Evolutionary conservation across 768 basidiomycete species (phyloP).

Genomic region (Russula earlei): DNA sequence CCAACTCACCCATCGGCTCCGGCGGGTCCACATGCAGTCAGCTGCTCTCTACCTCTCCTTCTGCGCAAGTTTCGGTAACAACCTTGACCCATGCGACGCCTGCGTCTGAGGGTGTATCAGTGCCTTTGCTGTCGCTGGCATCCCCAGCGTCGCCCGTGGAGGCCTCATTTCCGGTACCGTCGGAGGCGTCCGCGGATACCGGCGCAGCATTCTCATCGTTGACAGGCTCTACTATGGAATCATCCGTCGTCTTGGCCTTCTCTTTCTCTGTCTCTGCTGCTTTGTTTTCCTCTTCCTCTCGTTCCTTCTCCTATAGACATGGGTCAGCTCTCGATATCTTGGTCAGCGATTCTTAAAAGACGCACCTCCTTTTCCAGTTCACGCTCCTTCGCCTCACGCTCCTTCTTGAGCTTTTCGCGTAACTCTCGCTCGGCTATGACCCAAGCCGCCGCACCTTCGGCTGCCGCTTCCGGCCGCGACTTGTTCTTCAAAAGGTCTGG

Average conservation of each 20-base stretch:
- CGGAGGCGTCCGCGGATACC: constrained; percentile 21
- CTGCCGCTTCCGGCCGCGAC: constrained; percentile 68
- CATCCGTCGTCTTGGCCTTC: constrained; percentile 22
- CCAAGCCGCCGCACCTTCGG: constrained; percentile 59
- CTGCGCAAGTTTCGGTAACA: constrained; percentile 5
- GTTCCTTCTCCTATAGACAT: constrained; percentile 43
- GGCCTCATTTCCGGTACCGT: constrained; percentile 34
- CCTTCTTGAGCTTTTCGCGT: constrained; percentile 59
- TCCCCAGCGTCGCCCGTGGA: constrained; percentile 23
- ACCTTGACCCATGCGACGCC: constrained; percentile 14
- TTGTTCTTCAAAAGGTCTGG: constrained; percentile 78
- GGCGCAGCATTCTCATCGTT: constrained; percentile 22
- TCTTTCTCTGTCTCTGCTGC: constrained; percentile 39
- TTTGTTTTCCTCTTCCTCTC: constrained; percentile 57
- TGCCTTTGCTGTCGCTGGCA: constrained; percentile 22
- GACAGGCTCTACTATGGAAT: constrained; percentile 17
- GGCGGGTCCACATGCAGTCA: constrained; percentile 14
- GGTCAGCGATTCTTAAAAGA: constrained; percentile 16
- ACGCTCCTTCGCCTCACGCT: constrained; percentile 61
- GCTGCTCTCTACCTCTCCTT: constrained; percentile 10
- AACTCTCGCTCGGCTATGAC: constrained; percentile 67
- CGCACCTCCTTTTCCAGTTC: constrained; percentile 61
- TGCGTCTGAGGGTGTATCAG: constrained; percentile 12
- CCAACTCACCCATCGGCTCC: constrained; percentile 6
- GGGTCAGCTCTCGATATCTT: background rate